Evolutionary conservation across 2,329 filamentous ascomycete genomes (phyloP).

Genomic region (Coniosporium tulheliwenetii): DNA sequence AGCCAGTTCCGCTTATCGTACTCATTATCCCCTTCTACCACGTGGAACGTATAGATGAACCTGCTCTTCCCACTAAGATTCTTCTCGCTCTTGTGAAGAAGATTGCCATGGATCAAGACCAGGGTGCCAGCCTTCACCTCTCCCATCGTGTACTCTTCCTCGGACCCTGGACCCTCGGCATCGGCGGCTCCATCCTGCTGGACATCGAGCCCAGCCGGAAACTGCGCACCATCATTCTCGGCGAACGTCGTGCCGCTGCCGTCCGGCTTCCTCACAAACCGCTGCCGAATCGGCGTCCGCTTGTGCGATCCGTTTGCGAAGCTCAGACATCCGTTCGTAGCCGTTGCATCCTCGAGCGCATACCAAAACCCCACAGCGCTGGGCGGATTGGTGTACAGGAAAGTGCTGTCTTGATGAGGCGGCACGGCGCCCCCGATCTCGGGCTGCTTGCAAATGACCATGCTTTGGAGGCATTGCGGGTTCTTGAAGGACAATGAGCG

Average conservation of each 20-base stretch:
- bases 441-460: slow-evolving; percentile 98
- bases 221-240: neutral
- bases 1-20: slow-evolving; percentile 92
- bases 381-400: slow-evolving; percentile 78
- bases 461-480: slow-evolving; percentile 72
- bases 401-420: slow-evolving; percentile 83
- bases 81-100: slow-evolving; percentile 90
- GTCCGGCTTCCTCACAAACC: slow-evolving; percentile 53
- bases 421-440: slow-evolving; percentile 87
- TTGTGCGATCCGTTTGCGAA: slow-evolving; percentile 74
- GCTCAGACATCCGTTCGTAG: slow-evolving; percentile 74
- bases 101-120: slow-evolving; percentile 88
- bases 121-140: slow-evolving; percentile 84
- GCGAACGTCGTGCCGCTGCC: slow-evolving; percentile 45
- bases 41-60: slow-evolving; percentile 95
- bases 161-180: slow-evolving; percentile 33
- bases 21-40: slow-evolving; percentile 66
- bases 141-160: slow-evolving; percentile 55
- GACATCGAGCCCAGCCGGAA: neutral
- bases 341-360: slow-evolving; percentile 80
- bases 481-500: slow-evolving; percentile 57
- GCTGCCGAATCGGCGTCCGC: slow-evolving; percentile 51
- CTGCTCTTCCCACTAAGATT: slow-evolving; percentile 75
- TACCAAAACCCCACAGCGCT: slow-evolving; percentile 95
- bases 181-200: slow-evolving; percentile 6